These are phyloP conservation scores for Phialophora macrospora DNA, from an alignment of 2,329 filamentous ascomycete genomes.

Conservation along the genomic window DNA sequence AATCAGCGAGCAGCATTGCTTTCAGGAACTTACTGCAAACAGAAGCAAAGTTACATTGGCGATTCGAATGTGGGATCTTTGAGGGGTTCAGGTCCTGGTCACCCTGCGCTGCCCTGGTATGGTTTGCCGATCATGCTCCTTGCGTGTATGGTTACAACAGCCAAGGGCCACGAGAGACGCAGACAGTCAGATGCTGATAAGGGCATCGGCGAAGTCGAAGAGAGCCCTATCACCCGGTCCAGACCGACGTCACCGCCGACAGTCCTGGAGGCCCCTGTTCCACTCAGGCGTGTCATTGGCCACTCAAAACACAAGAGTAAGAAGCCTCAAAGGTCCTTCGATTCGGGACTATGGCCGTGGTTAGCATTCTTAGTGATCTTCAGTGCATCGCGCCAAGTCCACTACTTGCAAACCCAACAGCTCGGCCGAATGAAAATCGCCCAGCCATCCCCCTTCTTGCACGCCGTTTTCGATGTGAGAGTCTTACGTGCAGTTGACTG, in stretches of 20 bases:
- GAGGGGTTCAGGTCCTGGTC: neutral
- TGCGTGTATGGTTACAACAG: neutral
- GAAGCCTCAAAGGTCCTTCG: neutral
- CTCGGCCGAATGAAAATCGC: too few relatives aligned
- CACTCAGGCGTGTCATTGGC: neutral
- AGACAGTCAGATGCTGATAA: neutral
- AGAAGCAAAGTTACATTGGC: constrained; percentile 11
- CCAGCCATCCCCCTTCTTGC: too few relatives aligned
- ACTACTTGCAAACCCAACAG: too few relatives aligned
- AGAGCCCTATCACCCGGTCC: neutral
- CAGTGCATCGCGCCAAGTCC: too few relatives aligned
- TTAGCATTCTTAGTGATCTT: neutral
- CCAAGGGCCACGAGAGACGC: neutral
- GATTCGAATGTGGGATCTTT: neutral
- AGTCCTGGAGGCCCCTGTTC: neutral
- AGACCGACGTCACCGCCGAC: neutral
- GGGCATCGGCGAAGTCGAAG: neutral
- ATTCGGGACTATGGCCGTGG: neutral
- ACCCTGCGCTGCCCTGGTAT: neutral
- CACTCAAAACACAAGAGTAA: neutral
- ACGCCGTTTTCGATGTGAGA: too few relatives aligned
- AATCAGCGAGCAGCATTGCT: neutral
- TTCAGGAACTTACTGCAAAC: constrained; percentile 2
- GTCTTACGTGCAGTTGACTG: too few relatives aligned
- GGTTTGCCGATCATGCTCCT: constrained; percentile 8